These are phyloP conservation scores for Talaromyces nanjingensis DNA, from an alignment of 495 filamentous ascomycete genomes.

Conservation along the genomic window DNA sequence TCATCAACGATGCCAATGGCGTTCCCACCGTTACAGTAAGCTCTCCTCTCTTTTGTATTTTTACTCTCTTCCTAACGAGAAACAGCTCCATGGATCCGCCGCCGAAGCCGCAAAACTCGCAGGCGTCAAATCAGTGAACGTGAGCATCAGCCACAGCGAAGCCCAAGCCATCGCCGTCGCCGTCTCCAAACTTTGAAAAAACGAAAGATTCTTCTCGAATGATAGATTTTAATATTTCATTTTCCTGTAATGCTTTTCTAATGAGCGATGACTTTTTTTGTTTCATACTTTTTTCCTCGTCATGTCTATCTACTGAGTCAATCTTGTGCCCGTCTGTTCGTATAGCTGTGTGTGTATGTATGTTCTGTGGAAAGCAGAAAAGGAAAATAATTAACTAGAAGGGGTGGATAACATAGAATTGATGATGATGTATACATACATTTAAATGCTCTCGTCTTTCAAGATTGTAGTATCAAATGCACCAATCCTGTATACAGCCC, in stretches of 20 bases:
- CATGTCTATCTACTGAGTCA: neutral
- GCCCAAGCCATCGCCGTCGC: conserved; percentile 89
- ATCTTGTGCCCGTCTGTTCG: neutral
- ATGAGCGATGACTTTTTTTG: conserved; percentile 10
- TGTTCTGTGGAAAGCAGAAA: neutral
- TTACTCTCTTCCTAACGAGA: conserved; percentile 31
- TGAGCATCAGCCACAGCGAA: conserved; percentile 94
- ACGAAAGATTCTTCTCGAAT: neutral
- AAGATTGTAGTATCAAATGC: too few species aligned
- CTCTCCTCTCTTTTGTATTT: conserved; percentile 9
- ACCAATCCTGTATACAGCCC: too few species aligned
- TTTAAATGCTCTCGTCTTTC: too few species aligned
- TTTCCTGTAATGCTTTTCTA: conserved; percentile 1
- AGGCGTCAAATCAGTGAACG: conserved; percentile 76
- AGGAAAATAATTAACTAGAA: neutral
- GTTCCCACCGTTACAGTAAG: conserved; percentile 81
- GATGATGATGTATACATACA: neutral
- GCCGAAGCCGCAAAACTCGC: conserved; percentile 71
- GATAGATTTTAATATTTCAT: conserved; percentile 1
- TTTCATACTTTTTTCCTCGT: neutral
- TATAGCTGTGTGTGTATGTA: neutral
- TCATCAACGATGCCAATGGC: conserved; percentile 69
- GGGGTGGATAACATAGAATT: neutral
- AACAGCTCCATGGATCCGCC: conserved; percentile 77
- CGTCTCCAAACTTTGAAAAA: conserved; percentile 59